These are phyloP conservation scores for Neoboletus magnificus DNA, from an alignment of 768 basidiomycete species.

Conservation along the genomic window DNA sequence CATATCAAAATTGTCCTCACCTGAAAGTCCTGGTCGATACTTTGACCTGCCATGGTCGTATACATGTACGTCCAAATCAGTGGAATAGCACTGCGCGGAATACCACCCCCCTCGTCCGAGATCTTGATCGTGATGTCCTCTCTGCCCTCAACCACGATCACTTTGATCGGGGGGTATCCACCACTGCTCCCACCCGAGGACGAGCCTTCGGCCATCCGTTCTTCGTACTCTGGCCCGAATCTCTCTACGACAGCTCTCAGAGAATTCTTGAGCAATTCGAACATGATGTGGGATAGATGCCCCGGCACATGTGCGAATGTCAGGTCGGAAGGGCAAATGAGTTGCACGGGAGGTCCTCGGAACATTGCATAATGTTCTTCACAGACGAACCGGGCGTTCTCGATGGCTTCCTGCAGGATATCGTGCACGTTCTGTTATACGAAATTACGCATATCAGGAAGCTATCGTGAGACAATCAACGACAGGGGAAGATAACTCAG, in stretches of 20 bases:
- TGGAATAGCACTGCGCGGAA: slow-evolving; percentile 80
- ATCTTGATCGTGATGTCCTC: slow-evolving; percentile 99
- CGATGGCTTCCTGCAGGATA: slow-evolving; percentile 95
- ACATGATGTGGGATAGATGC: slow-evolving; percentile 93
- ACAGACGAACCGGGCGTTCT: slow-evolving; percentile 92
- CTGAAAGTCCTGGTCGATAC: slow-evolving; percentile 70
- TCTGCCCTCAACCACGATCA: slow-evolving; percentile 90
- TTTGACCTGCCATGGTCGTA: slow-evolving; percentile 74
- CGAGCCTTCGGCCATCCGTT: slow-evolving; percentile 17
- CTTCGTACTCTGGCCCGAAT: slow-evolving; percentile 77
- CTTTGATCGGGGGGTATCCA: slow-evolving; percentile 26
- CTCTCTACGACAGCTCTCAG: slow-evolving; percentile 94
- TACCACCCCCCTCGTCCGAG: slow-evolving; percentile 92
- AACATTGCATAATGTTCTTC: slow-evolving; percentile 97
- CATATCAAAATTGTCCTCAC: background rate
- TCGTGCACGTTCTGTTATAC: slow-evolving; percentile 79
- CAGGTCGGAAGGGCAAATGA: slow-evolving; percentile 86
- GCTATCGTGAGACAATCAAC: background rate
- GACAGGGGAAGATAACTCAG: background rate
- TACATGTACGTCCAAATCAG: slow-evolving; percentile 99
- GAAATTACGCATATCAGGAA: background rate
- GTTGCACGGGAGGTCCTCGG: slow-evolving; percentile 92
- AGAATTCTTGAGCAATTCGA: slow-evolving; percentile 97
- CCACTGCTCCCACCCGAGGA: background rate
- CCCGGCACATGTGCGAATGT: slow-evolving; percentile 94